phyloP scores from a whole-genome alignment of 306 rosid species.

The Gastrolobium villosum region DNA sequence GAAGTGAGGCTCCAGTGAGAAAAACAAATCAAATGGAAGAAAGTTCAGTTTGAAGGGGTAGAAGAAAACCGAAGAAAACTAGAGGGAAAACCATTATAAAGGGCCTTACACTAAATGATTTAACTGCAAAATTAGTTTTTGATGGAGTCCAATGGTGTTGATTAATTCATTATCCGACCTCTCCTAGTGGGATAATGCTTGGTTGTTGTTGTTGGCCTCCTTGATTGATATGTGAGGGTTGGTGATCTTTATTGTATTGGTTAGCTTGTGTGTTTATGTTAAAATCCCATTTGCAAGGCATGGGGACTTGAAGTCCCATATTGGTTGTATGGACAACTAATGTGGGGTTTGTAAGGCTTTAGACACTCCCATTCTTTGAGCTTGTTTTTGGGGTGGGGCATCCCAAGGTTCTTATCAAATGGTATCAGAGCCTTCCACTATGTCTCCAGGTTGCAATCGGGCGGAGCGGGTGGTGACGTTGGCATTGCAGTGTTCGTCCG shows the following conservation, averaged over 20 bases:
- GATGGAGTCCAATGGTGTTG: not conserved
- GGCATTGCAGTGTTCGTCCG: no score
- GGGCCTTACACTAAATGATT: conserved; percentile 29
- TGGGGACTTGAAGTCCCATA: no score
- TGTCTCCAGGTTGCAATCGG: no score
- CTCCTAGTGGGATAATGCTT: not conserved
- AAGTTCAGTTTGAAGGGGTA: not conserved
- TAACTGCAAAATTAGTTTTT: conserved; percentile 13
- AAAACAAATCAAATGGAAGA: conserved; percentile 11
- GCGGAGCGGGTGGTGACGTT: no score
- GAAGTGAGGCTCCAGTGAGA: conserved; percentile 4
- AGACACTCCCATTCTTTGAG: no score
- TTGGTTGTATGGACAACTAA: no score
- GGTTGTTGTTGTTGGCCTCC: conserved; percentile 7
- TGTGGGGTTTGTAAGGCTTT: no score
- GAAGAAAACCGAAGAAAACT: not conserved
- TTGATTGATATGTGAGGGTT: not conserved
- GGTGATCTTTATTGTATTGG: conserved; percentile 26
- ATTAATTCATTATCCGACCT: not conserved
- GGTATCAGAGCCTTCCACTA: no score
- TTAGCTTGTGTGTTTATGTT: conserved; percentile 9
- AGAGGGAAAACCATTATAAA: conserved; percentile 3
- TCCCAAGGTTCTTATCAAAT: no score
- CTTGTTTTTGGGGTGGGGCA: no score
- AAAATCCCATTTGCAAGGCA: no score